Percentiles rank a stretch among this genome's conserved stretches.
These are phyloP conservation scores for Suillus alpinus DNA, from an alignment of 768 basidiomycete genomes.

Conservation along the genomic window DNA sequence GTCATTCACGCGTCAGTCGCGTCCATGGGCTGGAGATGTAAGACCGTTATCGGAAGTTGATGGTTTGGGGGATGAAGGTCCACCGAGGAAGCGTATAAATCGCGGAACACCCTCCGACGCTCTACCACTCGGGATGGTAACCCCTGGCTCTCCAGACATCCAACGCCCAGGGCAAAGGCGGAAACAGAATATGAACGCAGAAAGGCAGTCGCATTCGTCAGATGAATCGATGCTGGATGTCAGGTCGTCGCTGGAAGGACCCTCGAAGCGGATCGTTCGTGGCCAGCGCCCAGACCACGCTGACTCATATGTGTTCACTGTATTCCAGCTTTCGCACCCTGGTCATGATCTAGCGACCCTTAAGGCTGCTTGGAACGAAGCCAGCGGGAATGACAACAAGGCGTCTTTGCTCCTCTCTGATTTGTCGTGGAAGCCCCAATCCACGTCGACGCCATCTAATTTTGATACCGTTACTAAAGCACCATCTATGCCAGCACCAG, in stretches of 20 bases:
- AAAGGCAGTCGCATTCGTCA: constrained; percentile 55
- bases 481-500: constrained; percentile 11
- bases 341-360: constrained; percentile 36
- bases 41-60: constrained; percentile 39
- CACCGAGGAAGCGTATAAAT: constrained; percentile 71
- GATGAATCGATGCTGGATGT: constrained; percentile 66
- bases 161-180: constrained; percentile 51
- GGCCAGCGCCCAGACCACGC: constrained; percentile 35
- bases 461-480: constrained; percentile 5
- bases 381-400: constrained; percentile 56
- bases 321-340: constrained; percentile 65
- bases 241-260: constrained; percentile 37
- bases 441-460: constrained; percentile 17
- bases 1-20: constrained; percentile 45
- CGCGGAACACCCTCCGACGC: constrained; percentile 42
- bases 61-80: constrained; percentile 48
- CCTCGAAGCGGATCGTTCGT: constrained; percentile 54
- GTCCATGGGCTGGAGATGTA: constrained; percentile 33
- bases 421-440: constrained; percentile 48
- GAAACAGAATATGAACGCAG: constrained; percentile 33
- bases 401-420: constrained; percentile 61
- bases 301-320: constrained; percentile 43
- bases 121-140: constrained; percentile 17
- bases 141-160: constrained; percentile 59
- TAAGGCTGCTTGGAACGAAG: constrained; percentile 65